A percentile compares a stretch with the other conserved stretches of the same genome.
Conservation (phyloP, 352 stramenopile genomes). For the Globisporangium ultimum region DNA sequence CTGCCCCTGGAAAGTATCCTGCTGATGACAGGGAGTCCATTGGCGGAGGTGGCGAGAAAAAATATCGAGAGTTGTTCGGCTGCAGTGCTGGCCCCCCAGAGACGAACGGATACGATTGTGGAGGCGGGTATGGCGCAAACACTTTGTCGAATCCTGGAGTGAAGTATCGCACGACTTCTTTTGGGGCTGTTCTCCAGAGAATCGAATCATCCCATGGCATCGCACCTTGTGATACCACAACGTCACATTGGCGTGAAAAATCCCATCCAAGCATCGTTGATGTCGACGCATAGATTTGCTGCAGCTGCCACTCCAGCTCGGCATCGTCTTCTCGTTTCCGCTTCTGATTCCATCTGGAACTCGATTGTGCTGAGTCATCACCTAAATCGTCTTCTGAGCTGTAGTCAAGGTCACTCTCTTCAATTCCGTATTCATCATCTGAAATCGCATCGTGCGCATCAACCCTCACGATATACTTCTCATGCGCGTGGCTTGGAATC, state of each 20-base stretch:
- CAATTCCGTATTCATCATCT: conserved; percentile 17
- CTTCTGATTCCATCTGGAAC: too few species aligned
- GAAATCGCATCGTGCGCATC: conserved; percentile 24
- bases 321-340: conserved; percentile 33
- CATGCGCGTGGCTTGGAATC: conserved; percentile 18
- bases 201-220: conserved; percentile 44
- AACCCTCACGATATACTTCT: conserved; percentile 63
- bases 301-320: conserved; percentile 61
- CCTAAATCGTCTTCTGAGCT: conserved; percentile 7
- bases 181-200: conserved; percentile 63
- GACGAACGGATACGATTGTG: conserved; percentile 4
- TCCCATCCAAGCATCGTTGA: conserved; percentile 77
- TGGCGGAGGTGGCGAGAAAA: too few species aligned
- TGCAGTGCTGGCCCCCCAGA: too few species aligned
- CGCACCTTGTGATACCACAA: conserved; percentile 14
- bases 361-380: neutral
- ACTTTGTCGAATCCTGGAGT: conserved; percentile 27
- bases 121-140: conserved; percentile 19
- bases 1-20: too few species aligned
- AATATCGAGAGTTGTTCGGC: too few species aligned
- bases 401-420: conserved; percentile 4
- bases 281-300: conserved; percentile 72
- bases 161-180: conserved; percentile 76
- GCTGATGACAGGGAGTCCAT: too few species aligned
- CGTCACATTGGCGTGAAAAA: conserved; percentile 54